These are phyloP conservation scores for Gleditsia sinensis DNA, from an alignment of 306 rosid species.

Conservation along the genomic window DNA sequence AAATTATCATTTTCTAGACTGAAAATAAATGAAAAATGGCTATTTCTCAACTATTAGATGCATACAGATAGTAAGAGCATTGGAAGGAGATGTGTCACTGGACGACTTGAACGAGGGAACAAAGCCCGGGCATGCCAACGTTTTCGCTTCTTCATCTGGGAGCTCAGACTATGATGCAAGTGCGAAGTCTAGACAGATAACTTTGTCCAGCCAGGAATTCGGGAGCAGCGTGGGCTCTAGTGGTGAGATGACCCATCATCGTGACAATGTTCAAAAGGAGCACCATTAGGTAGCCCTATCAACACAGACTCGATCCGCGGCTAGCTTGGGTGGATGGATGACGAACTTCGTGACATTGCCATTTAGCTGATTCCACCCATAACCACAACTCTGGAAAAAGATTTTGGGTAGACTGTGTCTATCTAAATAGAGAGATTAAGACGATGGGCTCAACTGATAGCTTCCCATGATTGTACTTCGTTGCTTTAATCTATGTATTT, in stretches of 20 bases:
- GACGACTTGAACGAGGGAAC: conserved; percentile 71
- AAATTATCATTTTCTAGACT: no score
- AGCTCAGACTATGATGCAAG: conserved; percentile 62
- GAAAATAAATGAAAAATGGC: no score
- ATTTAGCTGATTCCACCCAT: no score
- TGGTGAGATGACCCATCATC: conserved; percentile 16
- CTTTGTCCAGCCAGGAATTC: conserved; percentile 57
- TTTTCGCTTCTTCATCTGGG: conserved; percentile 30
- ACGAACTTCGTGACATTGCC: not conserved
- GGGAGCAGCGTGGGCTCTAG: conserved; percentile 51
- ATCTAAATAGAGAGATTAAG: no score
- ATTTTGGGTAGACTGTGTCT: not conserved
- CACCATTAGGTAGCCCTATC: not conserved
- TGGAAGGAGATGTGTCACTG: conserved; percentile 79
- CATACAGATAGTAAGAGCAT: conserved; percentile 71
- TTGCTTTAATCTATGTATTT: not conserved
- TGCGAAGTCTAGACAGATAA: conserved; percentile 56
- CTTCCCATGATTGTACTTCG: not conserved
- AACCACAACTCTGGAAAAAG: no score
- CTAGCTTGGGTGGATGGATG: not conserved
- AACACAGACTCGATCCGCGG: not conserved
- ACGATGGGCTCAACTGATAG: no score
- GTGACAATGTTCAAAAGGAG: not conserved
- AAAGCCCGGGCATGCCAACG: conserved; percentile 36
- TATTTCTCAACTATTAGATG: no score